Conservation (phyloP, 163 green algal genomes). For the Chlamydomonas reinhardtii region DNA sequence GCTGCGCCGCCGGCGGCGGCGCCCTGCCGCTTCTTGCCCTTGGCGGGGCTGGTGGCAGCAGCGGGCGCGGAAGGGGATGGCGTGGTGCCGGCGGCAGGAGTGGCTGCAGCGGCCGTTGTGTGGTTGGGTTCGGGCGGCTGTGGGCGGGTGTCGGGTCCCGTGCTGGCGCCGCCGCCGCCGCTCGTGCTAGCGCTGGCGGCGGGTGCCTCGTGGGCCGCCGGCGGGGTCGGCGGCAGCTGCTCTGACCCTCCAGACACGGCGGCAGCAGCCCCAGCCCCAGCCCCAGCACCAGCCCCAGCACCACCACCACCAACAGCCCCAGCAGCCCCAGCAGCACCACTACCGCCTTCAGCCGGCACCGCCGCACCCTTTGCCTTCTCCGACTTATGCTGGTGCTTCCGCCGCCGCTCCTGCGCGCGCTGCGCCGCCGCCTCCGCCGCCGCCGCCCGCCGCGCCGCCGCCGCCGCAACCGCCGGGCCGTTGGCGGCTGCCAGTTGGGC, state of each 20-base stretch:
- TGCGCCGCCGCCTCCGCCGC: neutral
- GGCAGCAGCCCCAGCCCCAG: neutral
- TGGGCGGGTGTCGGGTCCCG: too few relatives aligned
- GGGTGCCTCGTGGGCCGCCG: too few relatives aligned
- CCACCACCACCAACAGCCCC: neutral
- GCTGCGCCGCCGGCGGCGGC: neutral
- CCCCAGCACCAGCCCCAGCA: neutral
- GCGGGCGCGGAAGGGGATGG: too few relatives aligned
- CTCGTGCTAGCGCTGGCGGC: too few relatives aligned
- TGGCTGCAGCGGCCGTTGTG: neutral
- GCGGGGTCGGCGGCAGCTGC: neutral
- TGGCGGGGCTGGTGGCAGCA: too few relatives aligned
- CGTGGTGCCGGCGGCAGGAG: too few relatives aligned
- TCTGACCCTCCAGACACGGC: neutral
- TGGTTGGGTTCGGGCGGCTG: too few relatives aligned
- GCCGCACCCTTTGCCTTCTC: too few relatives aligned
- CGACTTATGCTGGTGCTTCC: neutral
- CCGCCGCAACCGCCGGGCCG: constrained; percentile 5
- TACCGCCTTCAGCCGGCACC: too few relatives aligned
- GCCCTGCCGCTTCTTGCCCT: neutral
- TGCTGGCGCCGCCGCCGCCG: too few relatives aligned
- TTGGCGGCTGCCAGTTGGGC: constrained; percentile 21
- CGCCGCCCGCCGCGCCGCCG: neutral
- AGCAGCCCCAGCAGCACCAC: neutral
- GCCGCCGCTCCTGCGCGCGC: neutral